Percentiles rank a stretch among this genome's conserved stretches.
Conservation (phyloP, 2,329 filamentous ascomycete species). For the Ilyonectria destructans region DNA sequence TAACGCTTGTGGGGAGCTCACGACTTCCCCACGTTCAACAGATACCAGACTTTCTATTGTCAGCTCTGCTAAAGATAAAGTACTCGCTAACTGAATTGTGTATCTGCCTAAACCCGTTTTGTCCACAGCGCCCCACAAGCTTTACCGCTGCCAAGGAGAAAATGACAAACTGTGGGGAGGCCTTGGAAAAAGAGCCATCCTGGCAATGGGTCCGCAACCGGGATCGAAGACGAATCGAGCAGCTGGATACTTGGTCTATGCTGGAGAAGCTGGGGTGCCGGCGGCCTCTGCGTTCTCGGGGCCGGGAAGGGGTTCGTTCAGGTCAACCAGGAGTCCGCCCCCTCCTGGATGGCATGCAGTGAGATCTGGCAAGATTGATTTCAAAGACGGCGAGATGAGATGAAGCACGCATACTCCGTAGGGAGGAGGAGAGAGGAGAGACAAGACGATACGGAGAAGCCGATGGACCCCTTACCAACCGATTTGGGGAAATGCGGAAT, state of each 20-base stretch:
- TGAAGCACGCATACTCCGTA: conserved; percentile 2
- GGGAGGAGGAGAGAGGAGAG: conserved; percentile 26
- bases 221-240: conserved; percentile 43
- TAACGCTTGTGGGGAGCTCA: too few relatives aligned
- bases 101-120: too few relatives aligned
- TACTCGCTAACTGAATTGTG: too few relatives aligned
- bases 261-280: conserved; percentile 32
- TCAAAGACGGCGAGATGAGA: conserved; percentile 25
- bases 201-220: conserved; percentile 28
- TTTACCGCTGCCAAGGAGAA: too few relatives aligned
- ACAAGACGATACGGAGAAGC: conserved; percentile 35
- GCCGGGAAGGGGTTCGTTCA: conserved; percentile 25
- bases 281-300: conserved; percentile 36
- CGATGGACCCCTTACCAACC: conserved; percentile 24
- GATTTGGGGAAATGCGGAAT: conserved; percentile 1
- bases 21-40: too few relatives aligned
- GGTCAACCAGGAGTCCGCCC: conserved; percentile 11
- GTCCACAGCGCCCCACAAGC: too few relatives aligned
- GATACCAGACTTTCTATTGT: too few relatives aligned
- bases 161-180: conserved; percentile 46
- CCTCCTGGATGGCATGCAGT: conserved; percentile 21
- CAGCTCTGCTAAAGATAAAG: too few relatives aligned
- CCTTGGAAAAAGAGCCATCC: conserved; percentile 27
- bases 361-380: conserved; percentile 29
- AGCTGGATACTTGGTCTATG: conserved; percentile 25